Evolutionary conservation across 192 early-diverging fungal species (phyloP), one percentile per base, ranked within the genome.

Genomic region (Coemansia asiatica): DNA sequence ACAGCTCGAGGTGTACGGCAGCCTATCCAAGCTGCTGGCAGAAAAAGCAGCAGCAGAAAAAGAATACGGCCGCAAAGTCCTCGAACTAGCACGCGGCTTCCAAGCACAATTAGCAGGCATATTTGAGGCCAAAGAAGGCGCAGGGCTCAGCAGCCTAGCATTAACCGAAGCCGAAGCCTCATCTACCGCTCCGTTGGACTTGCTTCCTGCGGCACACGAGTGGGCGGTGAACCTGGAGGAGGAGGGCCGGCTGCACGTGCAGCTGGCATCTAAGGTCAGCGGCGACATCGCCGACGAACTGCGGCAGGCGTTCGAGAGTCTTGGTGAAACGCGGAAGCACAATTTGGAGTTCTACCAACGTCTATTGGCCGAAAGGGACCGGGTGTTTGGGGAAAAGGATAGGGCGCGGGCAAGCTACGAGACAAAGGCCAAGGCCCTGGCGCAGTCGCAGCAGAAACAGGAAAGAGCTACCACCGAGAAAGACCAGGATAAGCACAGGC

Each of bases 171-270:
- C 63, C 31, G 76, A 79, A 31, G 71, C 65, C 0, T 55, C 64
- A 0, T 67, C 54, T n/a, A 25, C 29, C 10, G 51, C 47, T 18
- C 55, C 76, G n/a, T 64, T 79, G 33, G 76, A 66, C 60, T 71
- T 79, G 36, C 49, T 72, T 50, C 56, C 76, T 7, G 76, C 76
- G 0, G 76, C 61, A 10, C 57, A 73, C 61, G 67, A 72, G 27
- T 79, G 76, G 76, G 67, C 66, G 28, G 22, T 66, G 76, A 71
- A 61, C 53, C 67, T 79, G 27, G 76, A 79, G 60, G 71, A 73
- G 23, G 76, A 79, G 48, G 76, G 76, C 31, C 67, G 76, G 3
- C 48, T 79, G 67, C 76, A 79, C 51, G 66, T 72, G 16, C 76
- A 79, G 61, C 47, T 79, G 19, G 70, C 62, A 27, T 63, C 71